Evolutionary conservation across 2,329 filamentous ascomycete species (phyloP).

Genomic region (Aspergillus luchuensis): DNA sequence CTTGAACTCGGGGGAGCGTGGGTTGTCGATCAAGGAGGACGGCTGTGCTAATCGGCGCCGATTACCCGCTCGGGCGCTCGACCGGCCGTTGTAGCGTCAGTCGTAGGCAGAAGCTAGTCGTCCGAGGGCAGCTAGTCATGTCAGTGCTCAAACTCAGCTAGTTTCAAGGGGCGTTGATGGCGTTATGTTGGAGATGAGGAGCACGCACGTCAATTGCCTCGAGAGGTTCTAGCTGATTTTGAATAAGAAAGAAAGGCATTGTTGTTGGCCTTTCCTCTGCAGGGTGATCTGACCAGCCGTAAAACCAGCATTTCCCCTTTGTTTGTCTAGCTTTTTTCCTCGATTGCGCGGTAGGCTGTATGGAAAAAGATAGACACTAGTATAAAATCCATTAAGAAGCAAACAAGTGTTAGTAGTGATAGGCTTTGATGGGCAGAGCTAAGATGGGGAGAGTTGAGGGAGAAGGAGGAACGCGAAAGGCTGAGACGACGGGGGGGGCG

Average conservation of each 20-base stretch:
- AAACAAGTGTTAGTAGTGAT: not conserved
- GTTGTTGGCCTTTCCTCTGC: conserved; percentile 1
- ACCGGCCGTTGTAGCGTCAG: conserved; percentile 4
- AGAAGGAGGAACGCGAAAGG: not conserved
- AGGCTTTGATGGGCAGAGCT: not conserved
- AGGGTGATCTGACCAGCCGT: not conserved
- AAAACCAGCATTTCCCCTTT: not conserved
- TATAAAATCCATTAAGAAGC: not conserved
- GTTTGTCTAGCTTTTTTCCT: not conserved
- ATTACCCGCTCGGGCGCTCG: conserved; percentile 17
- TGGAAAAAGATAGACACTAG: not conserved
- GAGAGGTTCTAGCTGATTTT: not conserved
- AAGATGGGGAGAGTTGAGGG: not conserved
- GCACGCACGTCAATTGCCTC: conserved; percentile 4
- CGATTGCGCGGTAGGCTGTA: not conserved
- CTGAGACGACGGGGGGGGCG: not conserved
- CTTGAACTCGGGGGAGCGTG: conserved; percentile 15
- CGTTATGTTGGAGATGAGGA: conserved; percentile 2
- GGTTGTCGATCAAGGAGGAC: conserved; percentile 15
- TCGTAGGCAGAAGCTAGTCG: not conserved
- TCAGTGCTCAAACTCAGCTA: conserved; percentile 9
- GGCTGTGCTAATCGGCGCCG: conserved; percentile 14
- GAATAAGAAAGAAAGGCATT: conserved; percentile 10
- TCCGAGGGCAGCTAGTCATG: not conserved
- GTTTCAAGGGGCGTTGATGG: conserved; percentile 7